These are phyloP conservation scores for Juncus inflexus DNA, from an alignment of 176 grass and related monocot species.

Conservation along the genomic window DNA sequence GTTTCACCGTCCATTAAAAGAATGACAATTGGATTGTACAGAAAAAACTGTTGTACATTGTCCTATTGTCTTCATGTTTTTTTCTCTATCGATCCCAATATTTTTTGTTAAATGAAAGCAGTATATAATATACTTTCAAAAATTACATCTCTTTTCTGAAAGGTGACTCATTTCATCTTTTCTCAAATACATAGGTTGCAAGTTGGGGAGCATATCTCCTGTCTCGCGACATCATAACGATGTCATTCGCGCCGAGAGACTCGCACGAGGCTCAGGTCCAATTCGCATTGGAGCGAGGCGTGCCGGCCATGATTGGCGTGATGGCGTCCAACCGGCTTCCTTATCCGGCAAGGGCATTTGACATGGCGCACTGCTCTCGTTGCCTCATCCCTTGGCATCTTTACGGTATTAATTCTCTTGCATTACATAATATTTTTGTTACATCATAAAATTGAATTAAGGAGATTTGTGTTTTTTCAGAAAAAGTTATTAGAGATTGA, in stretches of 20 bases:
- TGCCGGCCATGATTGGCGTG: constrained; percentile 51
- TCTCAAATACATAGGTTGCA: constrained; percentile 18
- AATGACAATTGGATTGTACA: neutral
- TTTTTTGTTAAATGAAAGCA: too few relatives aligned
- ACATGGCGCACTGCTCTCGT: constrained; percentile 56
- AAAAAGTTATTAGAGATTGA: too few relatives aligned
- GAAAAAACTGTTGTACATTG: neutral
- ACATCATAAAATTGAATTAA: too few relatives aligned
- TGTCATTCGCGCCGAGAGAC: constrained; percentile 39
- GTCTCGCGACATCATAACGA: constrained; percentile 39
- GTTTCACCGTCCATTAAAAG: constrained; percentile 1
- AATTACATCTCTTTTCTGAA: too few relatives aligned
- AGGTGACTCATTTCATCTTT: neutral
- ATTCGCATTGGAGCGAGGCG: constrained; percentile 48
- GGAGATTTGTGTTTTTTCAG: too few relatives aligned
- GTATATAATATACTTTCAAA: too few relatives aligned
- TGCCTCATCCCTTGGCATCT: constrained; percentile 56
- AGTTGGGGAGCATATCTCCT: constrained; percentile 44
- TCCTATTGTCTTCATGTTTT: neutral
- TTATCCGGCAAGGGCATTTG: constrained; percentile 47
- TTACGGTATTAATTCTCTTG: constrained; percentile 27
- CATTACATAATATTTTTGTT: neutral
- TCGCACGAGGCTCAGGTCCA: constrained; percentile 51
- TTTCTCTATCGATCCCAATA: neutral
- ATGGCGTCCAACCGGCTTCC: constrained; percentile 40